phyloP scores from a whole-genome alignment of 345 rosid genomes.

The Hirschfeldia incana region DNA sequence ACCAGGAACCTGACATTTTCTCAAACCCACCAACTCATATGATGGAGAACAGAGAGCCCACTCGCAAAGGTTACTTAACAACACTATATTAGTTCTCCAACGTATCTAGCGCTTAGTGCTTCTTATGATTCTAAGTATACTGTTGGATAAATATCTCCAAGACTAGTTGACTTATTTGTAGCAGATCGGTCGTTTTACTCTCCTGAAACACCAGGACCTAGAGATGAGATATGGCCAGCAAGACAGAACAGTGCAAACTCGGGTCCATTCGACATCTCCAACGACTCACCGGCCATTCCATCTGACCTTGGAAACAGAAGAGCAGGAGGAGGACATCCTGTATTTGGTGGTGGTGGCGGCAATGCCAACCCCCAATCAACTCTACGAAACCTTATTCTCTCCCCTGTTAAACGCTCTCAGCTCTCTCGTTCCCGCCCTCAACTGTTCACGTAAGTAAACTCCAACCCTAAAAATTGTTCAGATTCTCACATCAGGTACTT shows the following conservation, averaged over 20 bases:
- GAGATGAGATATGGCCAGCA: conserved; percentile 86
- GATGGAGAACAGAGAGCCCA: conserved; percentile 66
- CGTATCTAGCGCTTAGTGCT: conserved; percentile 20
- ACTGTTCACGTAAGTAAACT: conserved; percentile 66
- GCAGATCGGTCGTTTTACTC: conserved; percentile 83
- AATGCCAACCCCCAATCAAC: conserved; percentile 69
- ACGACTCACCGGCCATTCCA: conserved; percentile 61
- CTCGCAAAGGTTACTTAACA: conserved; percentile 63
- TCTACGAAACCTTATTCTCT: conserved; percentile 79
- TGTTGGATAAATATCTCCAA: conserved; percentile 51
- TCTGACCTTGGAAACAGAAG: conserved; percentile 65
- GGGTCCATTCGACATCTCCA: conserved; percentile 69
- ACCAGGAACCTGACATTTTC: conserved; percentile 70
- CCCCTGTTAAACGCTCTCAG: conserved; percentile 94
- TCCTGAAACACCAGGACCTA: conserved; percentile 96
- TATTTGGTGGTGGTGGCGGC: conserved; percentile 47
- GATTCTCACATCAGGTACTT: background rate
- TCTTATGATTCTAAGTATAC: conserved; percentile 16
- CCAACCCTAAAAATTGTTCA: background rate
- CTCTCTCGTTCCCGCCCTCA: conserved; percentile 71
- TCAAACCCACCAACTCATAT: conserved; percentile 54
- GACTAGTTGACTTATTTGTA: conserved; percentile 66
- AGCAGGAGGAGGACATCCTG: conserved; percentile 42
- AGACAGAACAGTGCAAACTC: conserved; percentile 78
- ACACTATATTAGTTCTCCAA: conserved; percentile 8